A percentile compares a stretch with the other conserved stretches of the same genome.
phyloP scores from a whole-genome alignment of 257 asterid genomes.

The Solanum tacnaense region DNA sequence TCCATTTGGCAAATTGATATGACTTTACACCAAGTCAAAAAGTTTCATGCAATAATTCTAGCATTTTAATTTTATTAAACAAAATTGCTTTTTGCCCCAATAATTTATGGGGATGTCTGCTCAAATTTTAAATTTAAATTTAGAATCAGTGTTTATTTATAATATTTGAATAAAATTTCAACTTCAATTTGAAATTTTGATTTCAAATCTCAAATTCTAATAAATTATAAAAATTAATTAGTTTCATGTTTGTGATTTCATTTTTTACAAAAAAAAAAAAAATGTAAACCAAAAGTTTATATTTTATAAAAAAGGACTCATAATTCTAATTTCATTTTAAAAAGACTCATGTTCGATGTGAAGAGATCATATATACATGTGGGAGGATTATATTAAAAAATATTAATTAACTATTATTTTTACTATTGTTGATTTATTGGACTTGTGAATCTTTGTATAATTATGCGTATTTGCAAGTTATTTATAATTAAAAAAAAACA shows the following conservation, averaged over 20 bases:
- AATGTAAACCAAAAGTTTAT: neutral
- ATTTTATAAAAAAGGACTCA: neutral
- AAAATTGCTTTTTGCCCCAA: neutral
- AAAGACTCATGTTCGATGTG: neutral
- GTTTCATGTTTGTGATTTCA: neutral
- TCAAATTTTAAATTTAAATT: neutral
- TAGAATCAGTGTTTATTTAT: neutral
- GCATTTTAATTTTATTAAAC: neutral
- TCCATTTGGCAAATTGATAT: neutral
- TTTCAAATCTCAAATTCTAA: neutral
- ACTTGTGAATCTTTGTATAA: neutral
- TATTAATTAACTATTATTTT: neutral
- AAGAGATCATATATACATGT: neutral
- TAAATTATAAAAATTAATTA: neutral
- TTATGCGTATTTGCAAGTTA: neutral
- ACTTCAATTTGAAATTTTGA: neutral
- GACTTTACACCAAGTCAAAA: neutral
- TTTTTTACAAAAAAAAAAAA: neutral
- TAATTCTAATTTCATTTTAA: neutral
- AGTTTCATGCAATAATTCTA: neutral
- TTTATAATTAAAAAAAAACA: neutral
- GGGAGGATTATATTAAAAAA: neutral
- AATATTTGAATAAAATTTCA: neutral
- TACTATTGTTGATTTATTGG: neutral
- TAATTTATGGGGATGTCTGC: neutral